Evolutionary conservation across 768 basidiomycete genomes (phyloP).

Genomic region (Cytidiella melzeri): DNA sequence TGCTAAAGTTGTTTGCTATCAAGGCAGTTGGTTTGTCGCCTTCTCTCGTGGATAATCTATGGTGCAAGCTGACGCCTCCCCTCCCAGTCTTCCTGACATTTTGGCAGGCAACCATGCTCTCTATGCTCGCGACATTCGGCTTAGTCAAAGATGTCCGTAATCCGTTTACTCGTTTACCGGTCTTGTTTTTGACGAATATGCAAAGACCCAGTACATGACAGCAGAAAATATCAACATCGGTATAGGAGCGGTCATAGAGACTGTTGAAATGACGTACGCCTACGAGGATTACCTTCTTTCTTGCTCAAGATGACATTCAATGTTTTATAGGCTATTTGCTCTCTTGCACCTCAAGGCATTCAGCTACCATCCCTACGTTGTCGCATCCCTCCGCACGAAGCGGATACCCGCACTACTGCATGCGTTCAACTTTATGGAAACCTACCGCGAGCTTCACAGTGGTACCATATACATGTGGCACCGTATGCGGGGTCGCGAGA

Average conservation of each 20-base stretch:
- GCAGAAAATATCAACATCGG: constrained; percentile 70
- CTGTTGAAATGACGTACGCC: constrained; percentile 69
- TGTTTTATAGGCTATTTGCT: constrained; percentile 51
- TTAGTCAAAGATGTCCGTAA: constrained; percentile 55
- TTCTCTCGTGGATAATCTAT: not conserved
- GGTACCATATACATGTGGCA: constrained; percentile 55
- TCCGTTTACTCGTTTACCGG: not conserved
- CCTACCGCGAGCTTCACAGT: constrained; percentile 52
- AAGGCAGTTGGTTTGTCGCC: constrained; percentile 58
- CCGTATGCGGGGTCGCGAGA: constrained; percentile 49
- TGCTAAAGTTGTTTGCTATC: constrained; percentile 64
- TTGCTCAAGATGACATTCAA: constrained; percentile 66
- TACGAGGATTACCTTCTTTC: constrained; percentile 52
- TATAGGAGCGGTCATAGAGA: constrained; percentile 60
- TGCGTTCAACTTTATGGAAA: constrained; percentile 66
- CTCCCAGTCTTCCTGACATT: constrained; percentile 60
- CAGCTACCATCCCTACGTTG: constrained; percentile 56
- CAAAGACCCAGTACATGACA: constrained; percentile 61
- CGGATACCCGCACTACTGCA: constrained; percentile 53
- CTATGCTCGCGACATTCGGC: constrained; percentile 48
- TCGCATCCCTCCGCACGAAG: constrained; percentile 36
- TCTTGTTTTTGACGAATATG: constrained; percentile 3
- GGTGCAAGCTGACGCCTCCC: not conserved
- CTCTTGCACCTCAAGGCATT: constrained; percentile 70
- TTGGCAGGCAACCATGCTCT: constrained; percentile 65